Percentiles rank a stretch among this genome's conserved stretches.
These are phyloP conservation scores for Leptographium galeiforme DNA, from an alignment of 2,329 filamentous ascomycete genomes.

Conservation along the genomic window DNA sequence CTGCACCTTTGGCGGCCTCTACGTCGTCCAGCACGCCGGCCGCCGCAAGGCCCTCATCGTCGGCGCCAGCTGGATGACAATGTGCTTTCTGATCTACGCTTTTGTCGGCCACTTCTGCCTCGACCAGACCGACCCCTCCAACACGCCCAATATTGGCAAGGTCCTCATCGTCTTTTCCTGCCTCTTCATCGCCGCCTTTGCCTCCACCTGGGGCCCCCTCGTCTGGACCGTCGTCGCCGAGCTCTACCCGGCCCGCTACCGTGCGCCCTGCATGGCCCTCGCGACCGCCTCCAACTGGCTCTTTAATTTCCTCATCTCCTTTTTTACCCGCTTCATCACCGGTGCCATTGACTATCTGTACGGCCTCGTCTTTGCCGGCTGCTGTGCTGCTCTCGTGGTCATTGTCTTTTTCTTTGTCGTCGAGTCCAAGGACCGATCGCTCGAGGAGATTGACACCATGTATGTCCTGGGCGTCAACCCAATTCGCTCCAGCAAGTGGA, in stretches of 20 bases:
- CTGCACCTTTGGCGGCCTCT: constrained; percentile 50
- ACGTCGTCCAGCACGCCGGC: constrained; percentile 49
- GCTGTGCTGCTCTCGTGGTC: constrained; percentile 42
- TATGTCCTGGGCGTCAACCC: constrained; percentile 28
- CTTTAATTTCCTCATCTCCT: constrained; percentile 15
- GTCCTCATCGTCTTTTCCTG: constrained; percentile 38
- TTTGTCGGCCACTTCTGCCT: constrained; percentile 42
- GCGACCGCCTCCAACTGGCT: constrained; percentile 51
- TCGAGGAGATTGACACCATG: constrained; percentile 62
- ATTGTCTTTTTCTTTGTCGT: constrained; percentile 70
- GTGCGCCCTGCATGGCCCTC: constrained; percentile 50
- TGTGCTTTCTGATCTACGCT: constrained; percentile 25
- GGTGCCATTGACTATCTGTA: constrained; percentile 57
- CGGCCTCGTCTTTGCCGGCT: constrained; percentile 62
- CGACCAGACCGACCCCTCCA: constrained; percentile 32
- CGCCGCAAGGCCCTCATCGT: constrained; percentile 49
- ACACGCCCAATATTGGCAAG: constrained; percentile 41
- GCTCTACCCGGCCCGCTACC: constrained; percentile 47
- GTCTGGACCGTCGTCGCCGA: constrained; percentile 43
- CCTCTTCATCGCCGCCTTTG: constrained; percentile 65
- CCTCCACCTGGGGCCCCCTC: constrained; percentile 50
- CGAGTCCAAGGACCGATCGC: constrained; percentile 71
- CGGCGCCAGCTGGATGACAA: constrained; percentile 50
- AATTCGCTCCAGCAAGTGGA: background rate
- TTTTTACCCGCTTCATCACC: constrained; percentile 4